Conservation (phyloP, 345 rosid species). For the Eucalyptus curtisii region DNA sequence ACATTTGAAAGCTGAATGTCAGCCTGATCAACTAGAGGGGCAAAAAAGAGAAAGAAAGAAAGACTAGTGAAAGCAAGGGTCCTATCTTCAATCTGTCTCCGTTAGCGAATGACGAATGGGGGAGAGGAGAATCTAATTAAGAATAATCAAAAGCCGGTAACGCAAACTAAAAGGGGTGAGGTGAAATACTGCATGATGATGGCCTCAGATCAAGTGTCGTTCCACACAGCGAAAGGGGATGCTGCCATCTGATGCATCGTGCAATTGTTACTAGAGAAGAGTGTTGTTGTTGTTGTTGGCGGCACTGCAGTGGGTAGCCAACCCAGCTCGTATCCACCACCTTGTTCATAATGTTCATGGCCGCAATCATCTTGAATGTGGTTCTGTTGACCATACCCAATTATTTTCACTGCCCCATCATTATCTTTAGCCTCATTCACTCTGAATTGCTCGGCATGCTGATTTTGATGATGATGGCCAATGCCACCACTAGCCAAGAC, state of each 20-base stretch:
- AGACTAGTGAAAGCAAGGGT: background rate
- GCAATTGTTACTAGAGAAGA: background rate
- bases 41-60: background rate
- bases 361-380: background rate
- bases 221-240: background rate
- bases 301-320: background rate
- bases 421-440: background rate
- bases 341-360: background rate
- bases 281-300: background rate
- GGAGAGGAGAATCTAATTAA: background rate
- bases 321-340: background rate
- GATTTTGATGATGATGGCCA: background rate
- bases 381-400: background rate
- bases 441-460: background rate
- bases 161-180: background rate
- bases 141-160: background rate
- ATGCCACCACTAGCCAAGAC: background rate
- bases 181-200: background rate
- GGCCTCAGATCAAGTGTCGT: background rate
- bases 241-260: background rate
- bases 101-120: background rate
- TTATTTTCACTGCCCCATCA: background rate
- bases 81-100: background rate
- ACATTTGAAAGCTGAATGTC: background rate
- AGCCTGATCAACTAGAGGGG: background rate